phyloP scores from a whole-genome alignment of 345 rosid species.

The Aethionema arabicum region DNA sequence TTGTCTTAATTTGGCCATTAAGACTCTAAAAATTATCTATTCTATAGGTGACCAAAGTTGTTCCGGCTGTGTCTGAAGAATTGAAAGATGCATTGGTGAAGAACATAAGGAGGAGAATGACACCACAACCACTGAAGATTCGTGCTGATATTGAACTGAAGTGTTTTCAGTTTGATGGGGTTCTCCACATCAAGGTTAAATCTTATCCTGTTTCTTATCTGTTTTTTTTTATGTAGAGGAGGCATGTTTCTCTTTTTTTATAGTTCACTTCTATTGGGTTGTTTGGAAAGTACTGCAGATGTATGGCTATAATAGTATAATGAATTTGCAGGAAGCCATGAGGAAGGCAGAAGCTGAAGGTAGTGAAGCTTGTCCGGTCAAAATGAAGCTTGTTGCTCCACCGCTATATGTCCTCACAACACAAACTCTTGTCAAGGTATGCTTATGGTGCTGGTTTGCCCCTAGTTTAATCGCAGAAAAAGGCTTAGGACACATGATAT shows the following conservation, averaged over 20 bases:
- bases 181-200: conserved; percentile 80
- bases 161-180: conserved; percentile 93
- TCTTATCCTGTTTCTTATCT: neutral
- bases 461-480: neutral
- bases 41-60: conserved; percentile 63
- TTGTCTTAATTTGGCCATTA: conserved; percentile 12
- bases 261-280: conserved; percentile 8
- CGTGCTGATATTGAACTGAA: conserved; percentile 91
- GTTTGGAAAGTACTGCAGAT: neutral
- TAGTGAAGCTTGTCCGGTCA: conserved; percentile 82
- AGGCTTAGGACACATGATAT: neutral
- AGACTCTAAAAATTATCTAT: conserved; percentile 1
- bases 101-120: conserved; percentile 84
- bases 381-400: conserved; percentile 86
- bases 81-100: conserved; percentile 72
- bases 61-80: conserved; percentile 81
- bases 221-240: neutral
- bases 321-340: conserved; percentile 75
- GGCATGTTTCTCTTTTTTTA: conserved; percentile 2
- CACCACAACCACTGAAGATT: conserved; percentile 87
- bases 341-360: conserved; percentile 89
- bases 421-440: conserved; percentile 90
- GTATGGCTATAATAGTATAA: neutral
- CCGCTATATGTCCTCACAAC: conserved; percentile 91
- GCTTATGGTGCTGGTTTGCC: neutral